These are phyloP conservation scores for Marchantia paleacea DNA, from an alignment of 225 moss, liverwort and hornwort species.

Conservation along the genomic window DNA sequence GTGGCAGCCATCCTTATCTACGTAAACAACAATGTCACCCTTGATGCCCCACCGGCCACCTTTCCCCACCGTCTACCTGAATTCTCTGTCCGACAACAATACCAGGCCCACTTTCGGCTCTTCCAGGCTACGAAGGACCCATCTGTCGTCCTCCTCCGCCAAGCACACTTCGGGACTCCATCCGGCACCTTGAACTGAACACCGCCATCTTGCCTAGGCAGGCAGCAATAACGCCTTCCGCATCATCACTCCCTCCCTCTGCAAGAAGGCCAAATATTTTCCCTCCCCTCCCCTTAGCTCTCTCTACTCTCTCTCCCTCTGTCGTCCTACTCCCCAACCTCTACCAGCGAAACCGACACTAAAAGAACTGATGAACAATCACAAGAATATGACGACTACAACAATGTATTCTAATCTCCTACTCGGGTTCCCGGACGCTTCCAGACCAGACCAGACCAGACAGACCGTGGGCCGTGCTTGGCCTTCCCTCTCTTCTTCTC, in stretches of 20 bases:
- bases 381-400: not conserved
- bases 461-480: not conserved
- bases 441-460: not conserved
- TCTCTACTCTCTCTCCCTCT: not conserved
- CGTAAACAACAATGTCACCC: conserved; percentile 14
- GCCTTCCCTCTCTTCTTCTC: not conserved
- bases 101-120: conserved; percentile 2
- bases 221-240: not conserved
- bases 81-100: not conserved
- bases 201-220: conserved; percentile 18
- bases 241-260: not conserved
- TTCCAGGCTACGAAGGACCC: conserved; percentile 7
- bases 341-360: not conserved
- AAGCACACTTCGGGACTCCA: not conserved
- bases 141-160: conserved; percentile 8
- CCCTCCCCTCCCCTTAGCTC: not conserved
- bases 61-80: not conserved
- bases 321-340: not conserved
- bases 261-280: conserved; percentile 1
- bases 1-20: conserved; percentile 29
- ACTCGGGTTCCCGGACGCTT: not conserved
- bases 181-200: conserved; percentile 1
- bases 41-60: not conserved
- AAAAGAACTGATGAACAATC: not conserved
- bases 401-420: not conserved